Percentiles rank a stretch among this genome's conserved stretches.
Evolutionary conservation across 2,329 filamentous ascomycete species (phyloP).

Genomic region (Aspergillus transmontanensis): DNA sequence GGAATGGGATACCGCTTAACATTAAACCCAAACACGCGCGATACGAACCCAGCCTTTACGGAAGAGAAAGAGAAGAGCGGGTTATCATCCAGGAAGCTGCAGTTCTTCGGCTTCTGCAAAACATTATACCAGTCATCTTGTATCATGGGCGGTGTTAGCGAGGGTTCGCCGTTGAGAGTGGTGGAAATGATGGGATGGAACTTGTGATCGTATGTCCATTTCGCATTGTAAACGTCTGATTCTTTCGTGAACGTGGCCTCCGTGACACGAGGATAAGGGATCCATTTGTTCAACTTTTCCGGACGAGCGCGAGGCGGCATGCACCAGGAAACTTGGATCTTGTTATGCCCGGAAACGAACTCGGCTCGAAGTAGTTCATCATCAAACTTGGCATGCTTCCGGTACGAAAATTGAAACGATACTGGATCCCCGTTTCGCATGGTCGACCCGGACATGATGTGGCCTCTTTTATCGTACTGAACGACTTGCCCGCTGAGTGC

Average conservation of each 20-base stretch:
- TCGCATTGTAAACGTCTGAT: constrained; percentile 55
- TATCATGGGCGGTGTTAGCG: constrained; percentile 58
- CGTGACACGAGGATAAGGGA: constrained; percentile 58
- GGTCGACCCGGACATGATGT: constrained; percentile 57
- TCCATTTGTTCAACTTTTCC: constrained; percentile 57
- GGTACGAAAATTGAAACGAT: constrained; percentile 58
- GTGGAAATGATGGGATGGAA: constrained; percentile 52
- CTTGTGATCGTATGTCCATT: constrained; percentile 53
- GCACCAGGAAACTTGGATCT: constrained; percentile 57
- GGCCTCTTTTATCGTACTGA: constrained; percentile 57
- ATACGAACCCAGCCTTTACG: constrained; percentile 34
- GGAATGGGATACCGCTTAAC: constrained; percentile 45
- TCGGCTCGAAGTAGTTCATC: constrained; percentile 60
- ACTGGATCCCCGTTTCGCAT: constrained; percentile 55
- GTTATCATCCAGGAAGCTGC: constrained; percentile 53
- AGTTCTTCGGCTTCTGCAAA: constrained; percentile 46
- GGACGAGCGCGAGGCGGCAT: constrained; percentile 53
- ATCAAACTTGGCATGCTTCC: constrained; percentile 55
- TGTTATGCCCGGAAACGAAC: constrained; percentile 57
- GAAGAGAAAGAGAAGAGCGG: constrained; percentile 53
- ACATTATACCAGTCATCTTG: constrained; percentile 49
- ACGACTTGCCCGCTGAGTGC: constrained; percentile 47
- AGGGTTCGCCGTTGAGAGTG: constrained; percentile 53
- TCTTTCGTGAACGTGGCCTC: constrained; percentile 58
- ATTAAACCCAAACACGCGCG: constrained; percentile 34